These are phyloP conservation scores for Aspergillus piperis DNA, from an alignment of 2,329 filamentous ascomycete species.

Conservation along the genomic window DNA sequence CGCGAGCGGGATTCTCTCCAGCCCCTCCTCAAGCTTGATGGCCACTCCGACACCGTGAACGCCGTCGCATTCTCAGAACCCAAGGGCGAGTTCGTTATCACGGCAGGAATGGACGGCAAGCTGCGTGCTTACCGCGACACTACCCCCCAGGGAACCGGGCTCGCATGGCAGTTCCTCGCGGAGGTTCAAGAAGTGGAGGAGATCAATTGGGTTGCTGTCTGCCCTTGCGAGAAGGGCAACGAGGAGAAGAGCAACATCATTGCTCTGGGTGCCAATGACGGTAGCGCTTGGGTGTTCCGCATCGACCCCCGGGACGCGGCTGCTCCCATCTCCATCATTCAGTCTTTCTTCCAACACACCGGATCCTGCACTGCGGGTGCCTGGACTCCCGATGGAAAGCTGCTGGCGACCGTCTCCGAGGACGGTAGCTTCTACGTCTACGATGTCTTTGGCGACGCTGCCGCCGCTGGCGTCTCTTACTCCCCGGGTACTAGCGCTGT, in stretches of 20 bases:
- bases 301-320: conserved; percentile 66
- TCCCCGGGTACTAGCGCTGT: conserved; percentile 63
- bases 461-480: conserved; percentile 61
- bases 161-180: conserved; percentile 67
- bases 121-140: conserved; percentile 68
- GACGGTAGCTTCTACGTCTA: conserved; percentile 88
- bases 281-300: conserved; percentile 94
- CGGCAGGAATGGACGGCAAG: conserved; percentile 82
- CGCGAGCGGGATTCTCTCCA: conserved; percentile 63
- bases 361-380: conserved; percentile 81
- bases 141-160: conserved; percentile 49
- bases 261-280: conserved; percentile 85
- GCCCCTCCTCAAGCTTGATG: conserved; percentile 74
- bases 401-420: conserved; percentile 86
- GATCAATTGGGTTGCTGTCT: conserved; percentile 84
- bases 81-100: conserved; percentile 79
- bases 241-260: conserved; percentile 72
- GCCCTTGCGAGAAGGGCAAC: conserved; percentile 59
- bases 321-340: conserved; percentile 73
- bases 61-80: conserved; percentile 81
- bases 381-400: conserved; percentile 84
- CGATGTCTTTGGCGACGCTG: conserved; percentile 82
- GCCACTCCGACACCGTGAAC: conserved; percentile 90
- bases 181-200: conserved; percentile 90
- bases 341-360: conserved; percentile 91